Conservation (phyloP, 2,329 filamentous ascomycete genomes). For the Talaromyces sp. region DNA sequence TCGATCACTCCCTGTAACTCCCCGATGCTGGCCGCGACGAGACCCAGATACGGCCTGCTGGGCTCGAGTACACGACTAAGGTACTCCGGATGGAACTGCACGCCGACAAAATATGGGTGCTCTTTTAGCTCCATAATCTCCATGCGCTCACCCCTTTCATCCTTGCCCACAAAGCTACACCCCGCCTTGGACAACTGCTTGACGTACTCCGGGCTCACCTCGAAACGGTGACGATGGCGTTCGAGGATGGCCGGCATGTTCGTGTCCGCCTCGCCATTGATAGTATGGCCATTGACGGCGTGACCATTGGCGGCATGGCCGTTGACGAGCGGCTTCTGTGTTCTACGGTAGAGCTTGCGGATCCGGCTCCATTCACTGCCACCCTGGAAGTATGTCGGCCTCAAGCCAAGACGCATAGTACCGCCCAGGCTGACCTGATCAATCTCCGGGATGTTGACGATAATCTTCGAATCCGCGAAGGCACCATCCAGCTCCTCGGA, state of each 20-base stretch:
- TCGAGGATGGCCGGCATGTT: conserved; percentile 50
- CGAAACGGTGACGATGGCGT: conserved; percentile 83
- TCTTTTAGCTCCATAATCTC: conserved; percentile 78
- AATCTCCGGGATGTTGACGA: conserved; percentile 92
- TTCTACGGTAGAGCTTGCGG: conserved; percentile 64
- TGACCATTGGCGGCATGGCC: not conserved
- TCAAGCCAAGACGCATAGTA: conserved; percentile 79
- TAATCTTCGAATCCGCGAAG: conserved; percentile 36
- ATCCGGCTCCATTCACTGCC: conserved; percentile 74
- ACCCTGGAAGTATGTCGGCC: conserved; percentile 69
- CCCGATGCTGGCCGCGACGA: conserved; percentile 55
- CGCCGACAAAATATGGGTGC: conserved; percentile 78
- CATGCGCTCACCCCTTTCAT: conserved; percentile 73
- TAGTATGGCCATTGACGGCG: too few relatives aligned
- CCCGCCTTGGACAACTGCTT: conserved; percentile 64
- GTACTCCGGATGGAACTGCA: conserved; percentile 85
- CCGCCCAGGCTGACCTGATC: conserved; percentile 71
- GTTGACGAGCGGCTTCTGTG: conserved; percentile 30
- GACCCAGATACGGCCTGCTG: conserved; percentile 73
- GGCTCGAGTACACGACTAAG: conserved; percentile 69
- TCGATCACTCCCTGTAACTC: not conserved
- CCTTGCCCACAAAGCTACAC: conserved; percentile 72
- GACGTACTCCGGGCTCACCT: conserved; percentile 79
- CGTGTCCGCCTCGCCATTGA: not conserved
- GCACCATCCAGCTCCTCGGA: conserved; percentile 2